Base-by-base conservation (phyloP, 306 rosid genomes). In the Rosa multiflora region DNA sequence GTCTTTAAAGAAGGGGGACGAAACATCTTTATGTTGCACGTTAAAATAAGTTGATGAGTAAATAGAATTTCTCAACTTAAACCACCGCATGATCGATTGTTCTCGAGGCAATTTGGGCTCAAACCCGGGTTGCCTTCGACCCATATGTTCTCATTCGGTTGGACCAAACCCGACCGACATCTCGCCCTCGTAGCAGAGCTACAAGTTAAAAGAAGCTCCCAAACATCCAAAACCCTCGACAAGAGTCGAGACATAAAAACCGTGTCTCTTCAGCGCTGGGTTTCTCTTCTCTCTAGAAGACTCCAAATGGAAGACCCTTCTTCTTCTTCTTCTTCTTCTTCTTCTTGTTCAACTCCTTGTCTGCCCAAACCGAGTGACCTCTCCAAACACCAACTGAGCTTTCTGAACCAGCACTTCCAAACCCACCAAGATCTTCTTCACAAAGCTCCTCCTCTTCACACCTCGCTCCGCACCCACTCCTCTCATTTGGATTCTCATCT, bases 401-500 rank as follows among this genome's bases (percentile, higher is more conserved):
- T 90, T 83, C 88, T 92, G 10, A 81, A 92, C 80, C 67, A 78
- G 9, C 81, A 88, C 67, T 86, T 91, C 70, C 58, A 13, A 64
- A 69, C 89, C 87, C 81, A 81, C 35, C 76, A 86, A 53, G 85
- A 84, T 68, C 80, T 92, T 12, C 68, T 66, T 51, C 46, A 15
- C 44, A 78, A 78, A 74, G 81, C 91, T 72, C 74, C 87, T 47
- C 79, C 37, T 20, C 85, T 83, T 67, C 69, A 84, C 4, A 64
- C 87, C 3, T 51, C 85, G 1, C 85, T 92, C 75, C 17, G 5
- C 23, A 63, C 72, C 9, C 84, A 79, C 13, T 90, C 85, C 84
- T 80, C 85, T n/a, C 51, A 85, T 78, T 82, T 90, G 55, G 82
- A 88, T 29, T 58, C 81, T 5, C 76, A 44, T 13, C 82, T 88